Evolutionary conservation across 192 early-diverging fungal genomes (phyloP).

Genomic region (Radiomyces spectabilis): DNA sequence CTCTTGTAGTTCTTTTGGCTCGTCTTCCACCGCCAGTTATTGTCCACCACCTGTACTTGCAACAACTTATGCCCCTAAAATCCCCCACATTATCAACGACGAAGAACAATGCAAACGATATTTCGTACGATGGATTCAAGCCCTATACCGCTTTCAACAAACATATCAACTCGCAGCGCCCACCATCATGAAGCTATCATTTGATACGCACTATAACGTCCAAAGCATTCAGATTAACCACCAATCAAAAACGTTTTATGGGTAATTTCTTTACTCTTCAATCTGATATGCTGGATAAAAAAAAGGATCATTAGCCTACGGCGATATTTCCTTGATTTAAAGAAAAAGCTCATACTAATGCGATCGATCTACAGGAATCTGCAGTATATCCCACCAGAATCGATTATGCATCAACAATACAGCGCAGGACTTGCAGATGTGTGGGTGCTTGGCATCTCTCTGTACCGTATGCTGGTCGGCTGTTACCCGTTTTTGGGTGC

Average conservation of each 20-base stretch:
- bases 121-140: background rate
- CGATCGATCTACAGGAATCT: constrained; percentile 1
- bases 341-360: too few relatives aligned
- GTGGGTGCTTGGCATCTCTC: constrained; percentile 84
- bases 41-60: background rate
- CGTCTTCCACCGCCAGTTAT: background rate
- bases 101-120: background rate
- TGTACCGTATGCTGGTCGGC: constrained; percentile 69
- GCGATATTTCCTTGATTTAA: too few relatives aligned
- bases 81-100: background rate
- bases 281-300: background rate
- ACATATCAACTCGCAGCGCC: background rate
- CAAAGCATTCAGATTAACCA: background rate
- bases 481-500: constrained; percentile 31
- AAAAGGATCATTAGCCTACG: too few relatives aligned
- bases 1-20: background rate
- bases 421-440: constrained; percentile 53
- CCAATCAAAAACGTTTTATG: background rate
- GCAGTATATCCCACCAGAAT: constrained; percentile 15
- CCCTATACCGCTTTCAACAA: background rate
- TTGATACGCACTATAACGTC: background rate
- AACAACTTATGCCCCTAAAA: background rate
- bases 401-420: background rate
- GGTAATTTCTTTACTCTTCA: background rate
- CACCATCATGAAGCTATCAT: background rate